A percentile compares a stretch with the other conserved stretches of the same genome.
Conservation (phyloP, 116 monocot genomes). For the Trichopus zeylanicus region DNA sequence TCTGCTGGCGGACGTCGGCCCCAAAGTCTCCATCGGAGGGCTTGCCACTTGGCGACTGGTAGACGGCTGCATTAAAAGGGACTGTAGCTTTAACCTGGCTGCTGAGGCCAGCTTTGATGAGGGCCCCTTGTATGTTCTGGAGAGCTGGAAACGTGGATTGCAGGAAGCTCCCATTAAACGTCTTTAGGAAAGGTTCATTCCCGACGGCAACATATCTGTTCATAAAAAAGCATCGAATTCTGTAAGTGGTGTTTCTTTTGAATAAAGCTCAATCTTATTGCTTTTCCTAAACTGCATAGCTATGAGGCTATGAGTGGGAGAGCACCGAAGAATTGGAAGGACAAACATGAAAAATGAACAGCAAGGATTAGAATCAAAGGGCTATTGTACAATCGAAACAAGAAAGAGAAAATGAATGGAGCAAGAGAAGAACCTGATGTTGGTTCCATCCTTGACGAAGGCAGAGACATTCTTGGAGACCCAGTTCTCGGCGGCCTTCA, state of each 20-base stretch:
- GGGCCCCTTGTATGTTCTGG: conserved; percentile 41
- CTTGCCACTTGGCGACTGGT: conserved; percentile 23
- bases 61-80: conserved; percentile 49
- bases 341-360: no score
- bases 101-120: conserved; percentile 40
- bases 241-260: no score
- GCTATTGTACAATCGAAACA: no score
- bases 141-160: conserved; percentile 35
- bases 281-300: no score
- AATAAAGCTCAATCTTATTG: no score
- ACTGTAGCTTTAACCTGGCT: conserved; percentile 35
- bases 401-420: not conserved
- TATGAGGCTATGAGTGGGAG: no score
- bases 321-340: no score
- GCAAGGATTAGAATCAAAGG: no score
- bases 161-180: conserved; percentile 40
- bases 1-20: conserved; percentile 48
- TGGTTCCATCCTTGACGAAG: conserved; percentile 35
- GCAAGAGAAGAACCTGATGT: conserved; percentile 13
- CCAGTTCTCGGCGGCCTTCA: conserved; percentile 38
- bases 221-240: no score
- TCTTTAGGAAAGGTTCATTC: conserved; percentile 44
- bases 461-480: conserved; percentile 47
- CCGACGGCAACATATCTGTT: conserved; percentile 47
- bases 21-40: conserved; percentile 74